Conservation (phyloP, 176 grass and related monocot species). For the Raddia guianensis region DNA sequence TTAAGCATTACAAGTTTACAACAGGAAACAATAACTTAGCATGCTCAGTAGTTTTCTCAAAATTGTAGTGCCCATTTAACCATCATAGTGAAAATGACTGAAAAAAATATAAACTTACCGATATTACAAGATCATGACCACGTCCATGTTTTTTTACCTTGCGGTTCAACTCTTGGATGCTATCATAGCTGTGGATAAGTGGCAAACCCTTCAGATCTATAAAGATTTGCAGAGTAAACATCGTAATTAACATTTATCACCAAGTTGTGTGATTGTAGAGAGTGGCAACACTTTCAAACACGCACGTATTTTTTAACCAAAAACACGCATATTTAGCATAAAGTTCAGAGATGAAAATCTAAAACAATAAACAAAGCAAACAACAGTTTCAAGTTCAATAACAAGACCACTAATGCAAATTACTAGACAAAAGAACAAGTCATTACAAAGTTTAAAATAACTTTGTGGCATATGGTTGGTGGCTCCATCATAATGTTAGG, state of each 20-base stretch:
- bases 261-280: not conserved
- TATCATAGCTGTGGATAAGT: conserved; percentile 91
- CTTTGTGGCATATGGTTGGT: not conserved
- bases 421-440: not conserved
- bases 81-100: conserved; percentile 14
- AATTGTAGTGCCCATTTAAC: not conserved
- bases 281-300: conserved; percentile 12
- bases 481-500: not conserved
- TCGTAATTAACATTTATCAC: conserved; percentile 25
- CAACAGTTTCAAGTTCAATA: not conserved
- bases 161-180: conserved; percentile 93
- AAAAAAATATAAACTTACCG: conserved; percentile 67
- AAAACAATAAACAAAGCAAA: conserved; percentile 15
- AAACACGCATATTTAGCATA: not conserved
- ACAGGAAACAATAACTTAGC: conserved; percentile 7
- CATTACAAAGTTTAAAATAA: conserved; percentile 12
- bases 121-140: conserved; percentile 84
- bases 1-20: not conserved
- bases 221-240: conserved; percentile 8
- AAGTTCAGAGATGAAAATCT: conserved; percentile 6
- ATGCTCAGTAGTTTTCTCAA: conserved; percentile 36
- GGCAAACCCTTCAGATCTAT: conserved; percentile 82
- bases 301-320: conserved; percentile 22
- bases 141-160: conserved; percentile 76
- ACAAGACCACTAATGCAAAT: conserved; percentile 1